Base-by-base conservation (phyloP, 371 early-diverging fungal species). In the Actinomortierella ambigua region DNA sequence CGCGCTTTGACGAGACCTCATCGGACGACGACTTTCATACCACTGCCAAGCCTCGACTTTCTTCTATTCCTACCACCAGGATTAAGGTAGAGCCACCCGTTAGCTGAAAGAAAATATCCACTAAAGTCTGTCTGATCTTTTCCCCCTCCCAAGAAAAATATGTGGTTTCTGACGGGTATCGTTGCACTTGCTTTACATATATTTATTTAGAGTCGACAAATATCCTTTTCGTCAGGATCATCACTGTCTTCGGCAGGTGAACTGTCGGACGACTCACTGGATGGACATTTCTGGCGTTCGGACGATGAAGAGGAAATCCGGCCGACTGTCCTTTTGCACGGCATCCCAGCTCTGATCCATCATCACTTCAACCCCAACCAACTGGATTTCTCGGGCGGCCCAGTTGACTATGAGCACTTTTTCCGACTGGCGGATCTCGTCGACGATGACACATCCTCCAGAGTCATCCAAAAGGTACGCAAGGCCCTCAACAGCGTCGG, bases 11-110 rank as follows among this genome's bases (percentile, higher is more conserved):
- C 41, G 73, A 73, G 54, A 73, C 73, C 1, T 73, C 73, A 3
- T 73, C 73, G 1, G 73, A 73, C 29, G 73, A 73, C n/a, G 73
- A 73, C 23, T 73, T 73, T 47, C 67, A 66, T 23, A 66, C 73
- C 29, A 63, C 63, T 5, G 73, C 73, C 46, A 73, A 73, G 50
- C 67, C 67, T 28, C 49, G 73, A 29, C 66, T 63, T 28, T 55
- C 53, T 11, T 53, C 73, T 2, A 58, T 54, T 40, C 73, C 73
- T 15, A 73, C 66, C 27, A 73, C 73, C 41, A 58, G 73, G 49
- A 73, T 73, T 60, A 73, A 73, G 73, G 73, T 73, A 66, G 60
- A 63, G 34, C 54, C 59, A 26, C 63, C 56, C 51, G n/a, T 8
- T 9, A 22, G 20, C 43, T 22, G 41, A 8, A 17, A 18, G 29